These are phyloP conservation scores for Senna tora DNA, from an alignment of 306 rosid genomes.

Conservation along the genomic window DNA sequence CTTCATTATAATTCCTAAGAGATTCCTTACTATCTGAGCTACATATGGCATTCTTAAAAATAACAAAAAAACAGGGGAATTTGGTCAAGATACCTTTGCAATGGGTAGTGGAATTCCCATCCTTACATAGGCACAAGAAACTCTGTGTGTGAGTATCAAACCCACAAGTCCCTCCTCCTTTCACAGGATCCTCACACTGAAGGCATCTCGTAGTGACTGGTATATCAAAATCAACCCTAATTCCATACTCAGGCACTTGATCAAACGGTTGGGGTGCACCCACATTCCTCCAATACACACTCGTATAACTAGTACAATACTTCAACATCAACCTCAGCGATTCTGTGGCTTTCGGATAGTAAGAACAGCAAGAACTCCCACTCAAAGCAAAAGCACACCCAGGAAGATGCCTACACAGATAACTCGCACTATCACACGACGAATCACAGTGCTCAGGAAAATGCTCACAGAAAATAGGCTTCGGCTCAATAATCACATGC, in stretches of 20 bases:
- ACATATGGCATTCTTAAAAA: no score
- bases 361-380: constrained; percentile 78
- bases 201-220: constrained; percentile 82
- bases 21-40: no score
- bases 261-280: constrained; percentile 75
- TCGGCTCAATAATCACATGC: constrained; percentile 72
- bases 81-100: constrained; percentile 60
- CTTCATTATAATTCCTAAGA: no score
- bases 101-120: constrained; percentile 74
- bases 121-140: constrained; percentile 74
- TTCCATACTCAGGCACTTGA: constrained; percentile 89
- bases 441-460: constrained; percentile 83
- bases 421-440: constrained; percentile 86
- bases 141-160: constrained; percentile 55
- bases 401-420: constrained; percentile 85
- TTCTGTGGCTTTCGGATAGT: constrained; percentile 79
- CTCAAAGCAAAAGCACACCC: constrained; percentile 57
- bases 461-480: constrained; percentile 81
- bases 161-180: constrained; percentile 91
- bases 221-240: constrained; percentile 77
- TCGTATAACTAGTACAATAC: constrained; percentile 79
- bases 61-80: background rate
- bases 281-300: constrained; percentile 85
- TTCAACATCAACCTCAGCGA: constrained; percentile 75
- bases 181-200: constrained; percentile 75